Conservation (phyloP, 306 rosid genomes). For the Cercis canadensis region DNA sequence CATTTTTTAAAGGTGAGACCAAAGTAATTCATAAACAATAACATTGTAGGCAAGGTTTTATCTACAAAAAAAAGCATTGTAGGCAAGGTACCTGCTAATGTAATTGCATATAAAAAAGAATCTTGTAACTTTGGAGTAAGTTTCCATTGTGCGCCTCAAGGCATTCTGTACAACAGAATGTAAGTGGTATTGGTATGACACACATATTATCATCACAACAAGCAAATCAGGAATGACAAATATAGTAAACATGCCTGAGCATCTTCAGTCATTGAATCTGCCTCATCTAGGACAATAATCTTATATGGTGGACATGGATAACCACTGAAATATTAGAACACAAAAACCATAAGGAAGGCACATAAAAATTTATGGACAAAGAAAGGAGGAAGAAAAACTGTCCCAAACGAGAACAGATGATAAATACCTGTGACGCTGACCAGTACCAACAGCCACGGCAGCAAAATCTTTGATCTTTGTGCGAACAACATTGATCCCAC, state of each 20-base stretch:
- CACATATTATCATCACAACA: not conserved
- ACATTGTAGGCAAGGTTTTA: too few species aligned
- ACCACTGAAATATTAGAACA: conserved; percentile 52
- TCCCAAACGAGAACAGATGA: conserved; percentile 2
- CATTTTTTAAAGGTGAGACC: conserved; percentile 3
- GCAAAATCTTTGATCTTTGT: conserved; percentile 95
- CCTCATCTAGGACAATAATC: conserved; percentile 94
- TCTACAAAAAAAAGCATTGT: too few species aligned
- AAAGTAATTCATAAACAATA: conserved; percentile 15
- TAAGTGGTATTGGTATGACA: conserved; percentile 12
- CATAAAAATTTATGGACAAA: conserved; percentile 1
- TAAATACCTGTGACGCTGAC: conserved; percentile 56
- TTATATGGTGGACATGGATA: conserved; percentile 92
- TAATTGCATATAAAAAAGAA: conserved; percentile 96
- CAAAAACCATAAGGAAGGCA: conserved; percentile 8
- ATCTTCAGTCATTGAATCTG: conserved; percentile 99
- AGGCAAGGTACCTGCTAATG: conserved; percentile 76
- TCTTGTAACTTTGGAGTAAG: conserved; percentile 89
- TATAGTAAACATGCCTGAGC: conserved; percentile 71
- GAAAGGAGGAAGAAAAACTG: not conserved
- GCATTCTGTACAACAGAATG: conserved; percentile 74
- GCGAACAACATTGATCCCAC: conserved; percentile 91
- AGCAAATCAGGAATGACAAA: conserved; percentile 2
- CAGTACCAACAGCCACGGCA: conserved; percentile 76
- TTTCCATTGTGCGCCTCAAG: conserved; percentile 91